Evolutionary conservation across 75 land plant species (phyloP).

Genomic region (Sequoiadendron giganteum): DNA sequence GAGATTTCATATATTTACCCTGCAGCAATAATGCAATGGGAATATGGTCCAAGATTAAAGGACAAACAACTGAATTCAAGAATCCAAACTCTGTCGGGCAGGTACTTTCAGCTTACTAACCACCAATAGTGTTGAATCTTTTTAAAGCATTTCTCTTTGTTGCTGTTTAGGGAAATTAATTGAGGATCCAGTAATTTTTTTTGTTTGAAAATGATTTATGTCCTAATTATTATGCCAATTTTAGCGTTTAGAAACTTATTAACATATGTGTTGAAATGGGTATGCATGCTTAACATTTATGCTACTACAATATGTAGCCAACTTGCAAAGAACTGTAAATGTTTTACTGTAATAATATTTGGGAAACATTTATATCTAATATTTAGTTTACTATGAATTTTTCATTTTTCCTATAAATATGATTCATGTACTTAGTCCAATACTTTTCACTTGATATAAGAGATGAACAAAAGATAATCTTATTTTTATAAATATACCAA

Average conservation of each 20-base stretch:
- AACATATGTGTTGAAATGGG: background rate
- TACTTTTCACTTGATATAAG: no score
- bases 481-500: no score
- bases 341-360: background rate
- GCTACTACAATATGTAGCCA: background rate
- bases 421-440: no score
- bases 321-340: background rate
- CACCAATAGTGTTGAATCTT: background rate
- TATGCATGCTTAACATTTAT: background rate
- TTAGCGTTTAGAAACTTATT: background rate
- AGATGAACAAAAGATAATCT: background rate
- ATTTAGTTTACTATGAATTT: no score
- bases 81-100: slow-evolving; percentile 76
- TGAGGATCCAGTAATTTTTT: background rate
- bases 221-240: background rate
- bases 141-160: background rate
- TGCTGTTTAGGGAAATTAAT: background rate
- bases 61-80: slow-evolving; percentile 46
- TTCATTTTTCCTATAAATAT: no score
- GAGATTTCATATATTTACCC: background rate
- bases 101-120: slow-evolving; percentile 27
- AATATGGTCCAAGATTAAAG: slow-evolving; percentile 73
- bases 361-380: no score
- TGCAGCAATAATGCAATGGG: slow-evolving; percentile 96
- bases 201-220: background rate